Conservation (phyloP, 371 early-diverging fungal genomes). For the Lichtheimia ramosa region DNA sequence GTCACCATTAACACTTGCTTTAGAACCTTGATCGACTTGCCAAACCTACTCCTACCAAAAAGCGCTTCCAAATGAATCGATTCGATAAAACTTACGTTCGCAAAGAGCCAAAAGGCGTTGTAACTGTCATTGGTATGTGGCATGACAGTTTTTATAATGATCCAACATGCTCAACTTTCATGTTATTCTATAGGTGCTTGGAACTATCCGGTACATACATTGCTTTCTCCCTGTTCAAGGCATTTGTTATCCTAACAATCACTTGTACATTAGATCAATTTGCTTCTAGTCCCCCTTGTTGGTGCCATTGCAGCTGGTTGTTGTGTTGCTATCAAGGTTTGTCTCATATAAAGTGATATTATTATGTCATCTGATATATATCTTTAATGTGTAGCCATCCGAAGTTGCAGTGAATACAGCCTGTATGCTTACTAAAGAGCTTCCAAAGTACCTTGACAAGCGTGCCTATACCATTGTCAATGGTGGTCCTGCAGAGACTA, state of each 20-base stretch:
- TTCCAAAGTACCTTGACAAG: constrained; percentile 78
- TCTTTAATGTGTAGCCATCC: constrained; percentile 68
- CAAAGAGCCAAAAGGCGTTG: constrained; percentile 77
- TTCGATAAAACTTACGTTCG: constrained; percentile 49
- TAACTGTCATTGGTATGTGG: constrained; percentile 60
- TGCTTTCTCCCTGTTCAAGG: neutral
- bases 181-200: constrained; percentile 57
- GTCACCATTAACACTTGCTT: neutral
- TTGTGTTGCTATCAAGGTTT: constrained; percentile 75
- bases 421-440: constrained; percentile 49
- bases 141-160: too few species aligned
- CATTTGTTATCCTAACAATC: neutral
- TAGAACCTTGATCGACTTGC: constrained; percentile 33
- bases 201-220: constrained; percentile 80
- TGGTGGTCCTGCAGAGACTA: constrained; percentile 79
- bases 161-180: neutral
- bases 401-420: constrained; percentile 79
- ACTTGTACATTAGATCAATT: constrained; percentile 35
- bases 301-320: constrained; percentile 94
- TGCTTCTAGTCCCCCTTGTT: constrained; percentile 73
- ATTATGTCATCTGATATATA: neutral
- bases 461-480: constrained; percentile 68
- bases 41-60: constrained; percentile 24
- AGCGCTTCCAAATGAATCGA: constrained; percentile 36
- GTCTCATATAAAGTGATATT: neutral